Evolutionary conservation across 306 rosid species (phyloP).

Genomic region (Pyrus bretschneideri): DNA sequence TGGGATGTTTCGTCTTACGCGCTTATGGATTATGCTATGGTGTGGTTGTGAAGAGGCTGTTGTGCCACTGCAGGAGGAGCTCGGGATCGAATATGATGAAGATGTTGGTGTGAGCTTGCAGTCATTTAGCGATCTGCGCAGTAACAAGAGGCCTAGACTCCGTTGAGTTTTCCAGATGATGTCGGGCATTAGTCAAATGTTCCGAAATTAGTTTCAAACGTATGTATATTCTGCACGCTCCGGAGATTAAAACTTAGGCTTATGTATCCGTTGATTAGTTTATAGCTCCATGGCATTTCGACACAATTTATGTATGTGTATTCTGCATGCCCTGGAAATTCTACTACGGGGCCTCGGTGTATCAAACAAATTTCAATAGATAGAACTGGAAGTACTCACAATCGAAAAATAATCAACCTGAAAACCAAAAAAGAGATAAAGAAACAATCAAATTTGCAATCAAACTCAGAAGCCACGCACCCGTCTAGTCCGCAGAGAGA

Average conservation of each 20-base stretch:
- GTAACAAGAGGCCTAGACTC: constrained; percentile 52
- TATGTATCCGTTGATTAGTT: neutral
- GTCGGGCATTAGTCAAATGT: constrained; percentile 9
- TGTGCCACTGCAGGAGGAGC: constrained; percentile 64
- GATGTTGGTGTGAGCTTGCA: constrained; percentile 69
- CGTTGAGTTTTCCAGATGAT: constrained; percentile 23
- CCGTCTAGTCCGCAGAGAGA: constrained; percentile 46
- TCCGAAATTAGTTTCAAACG: constrained; percentile 7
- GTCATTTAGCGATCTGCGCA: constrained; percentile 49
- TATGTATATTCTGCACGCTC: constrained; percentile 7
- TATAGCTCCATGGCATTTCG: neutral
- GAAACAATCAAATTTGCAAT: neutral
- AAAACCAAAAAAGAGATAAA: neutral
- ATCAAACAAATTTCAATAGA: constrained; percentile 2
- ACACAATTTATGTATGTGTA: neutral
- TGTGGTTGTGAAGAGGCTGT: neutral
- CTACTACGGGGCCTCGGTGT: neutral
- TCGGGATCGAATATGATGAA: constrained; percentile 77
- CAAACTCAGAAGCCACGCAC: constrained; percentile 19
- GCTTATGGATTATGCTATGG: neutral
- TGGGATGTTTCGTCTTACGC: neutral
- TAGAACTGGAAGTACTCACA: neutral
- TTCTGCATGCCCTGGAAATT: too few relatives aligned
- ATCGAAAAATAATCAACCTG: neutral
- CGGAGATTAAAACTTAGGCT: neutral